Conservation (phyloP, 805 yeast genomes). For the Saccharomycopsis sp. region DNA sequence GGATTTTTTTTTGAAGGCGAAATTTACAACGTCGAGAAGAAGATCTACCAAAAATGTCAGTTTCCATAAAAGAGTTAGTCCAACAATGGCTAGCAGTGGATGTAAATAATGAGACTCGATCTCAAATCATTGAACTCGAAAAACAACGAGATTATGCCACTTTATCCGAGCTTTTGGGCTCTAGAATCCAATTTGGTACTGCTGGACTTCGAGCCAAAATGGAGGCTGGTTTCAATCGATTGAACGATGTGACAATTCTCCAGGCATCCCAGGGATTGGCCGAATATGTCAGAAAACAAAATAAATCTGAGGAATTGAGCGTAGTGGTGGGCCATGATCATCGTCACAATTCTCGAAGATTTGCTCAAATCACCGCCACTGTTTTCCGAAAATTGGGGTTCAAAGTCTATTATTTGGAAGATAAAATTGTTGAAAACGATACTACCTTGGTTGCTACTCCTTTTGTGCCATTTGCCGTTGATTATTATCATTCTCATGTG, state of each 20-base stretch:
- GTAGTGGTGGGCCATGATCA: conserved; percentile 91
- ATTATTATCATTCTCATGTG: conserved; percentile 47
- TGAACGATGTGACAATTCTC: conserved; percentile 81
- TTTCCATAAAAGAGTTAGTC: conserved; percentile 22
- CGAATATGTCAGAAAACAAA: conserved; percentile 31
- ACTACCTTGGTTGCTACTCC: conserved; percentile 62
- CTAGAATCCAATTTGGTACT: conserved; percentile 79
- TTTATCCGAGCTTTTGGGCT: conserved; percentile 21
- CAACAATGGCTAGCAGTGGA: conserved; percentile 32
- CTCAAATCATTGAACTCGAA: conserved; percentile 7
- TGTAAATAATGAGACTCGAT: conserved; percentile 17
- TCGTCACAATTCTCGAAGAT: conserved; percentile 65
- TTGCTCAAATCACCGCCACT: conserved; percentile 70
- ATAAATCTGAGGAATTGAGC: conserved; percentile 14
- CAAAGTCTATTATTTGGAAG: conserved; percentile 47
- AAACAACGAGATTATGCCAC: neutral
- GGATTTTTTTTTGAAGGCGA: too few species aligned
- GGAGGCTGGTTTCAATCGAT: conserved; percentile 84
- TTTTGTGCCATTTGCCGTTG: conserved; percentile 80
- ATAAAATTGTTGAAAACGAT: conserved; percentile 17
- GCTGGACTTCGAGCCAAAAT: conserved; percentile 83
- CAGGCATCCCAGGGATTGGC: conserved; percentile 87
- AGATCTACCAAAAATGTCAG: too few species aligned
- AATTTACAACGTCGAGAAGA: too few species aligned
- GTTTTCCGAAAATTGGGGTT: conserved; percentile 63